A percentile compares a stretch with the other conserved stretches of the same genome.
phyloP scores from a whole-genome alignment of 805 yeast species.

The Metschnikowia reukaufii region DNA sequence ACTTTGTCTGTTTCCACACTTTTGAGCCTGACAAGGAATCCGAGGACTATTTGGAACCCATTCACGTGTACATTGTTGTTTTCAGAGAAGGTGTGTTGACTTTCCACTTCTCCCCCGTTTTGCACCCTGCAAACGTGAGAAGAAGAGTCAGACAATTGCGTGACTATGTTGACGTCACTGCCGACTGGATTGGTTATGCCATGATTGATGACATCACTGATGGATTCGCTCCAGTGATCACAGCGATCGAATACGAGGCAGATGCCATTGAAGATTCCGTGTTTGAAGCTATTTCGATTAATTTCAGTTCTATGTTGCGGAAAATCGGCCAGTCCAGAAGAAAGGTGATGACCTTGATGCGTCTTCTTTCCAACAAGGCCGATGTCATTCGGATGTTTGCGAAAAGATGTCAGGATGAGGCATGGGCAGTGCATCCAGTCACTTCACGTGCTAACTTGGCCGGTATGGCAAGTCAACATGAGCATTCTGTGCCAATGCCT shows the following conservation, averaged over 20 bases:
- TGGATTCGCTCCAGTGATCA: constrained; percentile 80
- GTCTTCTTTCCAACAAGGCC: constrained; percentile 88
- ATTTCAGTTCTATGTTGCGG: constrained; percentile 73
- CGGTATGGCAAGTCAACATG: constrained; percentile 11
- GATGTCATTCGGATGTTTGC: constrained; percentile 96
- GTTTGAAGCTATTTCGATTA: constrained; percentile 71
- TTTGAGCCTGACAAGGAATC: constrained; percentile 82
- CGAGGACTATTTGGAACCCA: constrained; percentile 81
- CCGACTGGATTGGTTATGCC: constrained; percentile 84
- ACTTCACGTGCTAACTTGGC: constrained; percentile 21
- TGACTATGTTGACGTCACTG: constrained; percentile 73
- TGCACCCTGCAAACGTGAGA: constrained; percentile 68
- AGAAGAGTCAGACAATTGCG: constrained; percentile 78
- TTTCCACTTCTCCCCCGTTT: constrained; percentile 59
- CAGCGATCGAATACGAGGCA: constrained; percentile 75
- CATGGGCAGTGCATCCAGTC: constrained; percentile 19
- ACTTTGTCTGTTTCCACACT: constrained; percentile 95
- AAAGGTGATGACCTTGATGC: constrained; percentile 88
- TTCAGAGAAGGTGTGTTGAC: constrained; percentile 59
- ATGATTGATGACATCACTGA: constrained; percentile 81
- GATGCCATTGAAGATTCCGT: constrained; percentile 85
- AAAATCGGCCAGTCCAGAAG: constrained; percentile 87
- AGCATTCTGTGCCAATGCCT: constrained; percentile 10
- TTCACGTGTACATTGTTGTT: constrained; percentile 62
- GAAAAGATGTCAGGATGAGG: constrained; percentile 85